phyloP scores from a whole-genome alignment of 2,329 filamentous ascomycete species.

The Pyricularia grisea region DNA sequence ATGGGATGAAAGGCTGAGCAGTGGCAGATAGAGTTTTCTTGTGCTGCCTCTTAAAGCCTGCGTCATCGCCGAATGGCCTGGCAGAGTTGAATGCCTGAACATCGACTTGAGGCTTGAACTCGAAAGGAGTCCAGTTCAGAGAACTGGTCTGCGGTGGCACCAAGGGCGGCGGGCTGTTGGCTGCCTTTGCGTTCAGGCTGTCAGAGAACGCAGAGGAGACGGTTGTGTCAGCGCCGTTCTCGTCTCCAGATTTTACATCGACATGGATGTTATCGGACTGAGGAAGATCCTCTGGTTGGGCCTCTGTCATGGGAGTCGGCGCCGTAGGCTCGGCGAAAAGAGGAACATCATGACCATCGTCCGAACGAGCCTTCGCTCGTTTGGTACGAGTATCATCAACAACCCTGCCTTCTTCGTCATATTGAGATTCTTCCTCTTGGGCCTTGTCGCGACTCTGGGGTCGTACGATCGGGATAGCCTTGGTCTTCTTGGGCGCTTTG shows the following conservation, averaged over 20 bases:
- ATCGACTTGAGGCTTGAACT: conserved; percentile 42
- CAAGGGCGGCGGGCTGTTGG: conserved; percentile 38
- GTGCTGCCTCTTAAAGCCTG: conserved; percentile 30
- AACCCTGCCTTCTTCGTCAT: conserved; percentile 52
- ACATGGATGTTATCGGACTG: conserved; percentile 20
- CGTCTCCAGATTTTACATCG: conserved; percentile 21
- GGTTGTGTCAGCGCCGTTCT: conserved; percentile 37
- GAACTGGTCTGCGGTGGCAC: conserved; percentile 38
- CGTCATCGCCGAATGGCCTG: conserved; percentile 35
- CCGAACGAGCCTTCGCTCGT: conserved; percentile 57
- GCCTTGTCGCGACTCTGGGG: conserved; percentile 46
- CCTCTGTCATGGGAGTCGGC: conserved; percentile 19
- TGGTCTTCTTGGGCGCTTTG: conserved; percentile 63
- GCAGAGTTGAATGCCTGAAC: conserved; percentile 42
- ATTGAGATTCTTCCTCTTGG: conserved; percentile 17
- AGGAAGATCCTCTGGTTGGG: conserved; percentile 11
- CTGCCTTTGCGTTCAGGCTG: conserved; percentile 43
- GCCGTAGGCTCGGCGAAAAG: conserved; percentile 54
- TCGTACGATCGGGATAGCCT: conserved; percentile 72
- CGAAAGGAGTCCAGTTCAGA: conserved; percentile 51
- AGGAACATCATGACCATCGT: conserved; percentile 64
- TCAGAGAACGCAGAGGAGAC: conserved; percentile 46
- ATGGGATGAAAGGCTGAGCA: conserved; percentile 57
- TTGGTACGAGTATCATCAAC: conserved; percentile 66
- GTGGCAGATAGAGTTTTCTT: conserved; percentile 58